Percentiles rank a stretch among this genome's conserved stretches.
Evolutionary conservation across 106 monocot species (phyloP).

Genomic region (Platanthera guangdongensis): DNA sequence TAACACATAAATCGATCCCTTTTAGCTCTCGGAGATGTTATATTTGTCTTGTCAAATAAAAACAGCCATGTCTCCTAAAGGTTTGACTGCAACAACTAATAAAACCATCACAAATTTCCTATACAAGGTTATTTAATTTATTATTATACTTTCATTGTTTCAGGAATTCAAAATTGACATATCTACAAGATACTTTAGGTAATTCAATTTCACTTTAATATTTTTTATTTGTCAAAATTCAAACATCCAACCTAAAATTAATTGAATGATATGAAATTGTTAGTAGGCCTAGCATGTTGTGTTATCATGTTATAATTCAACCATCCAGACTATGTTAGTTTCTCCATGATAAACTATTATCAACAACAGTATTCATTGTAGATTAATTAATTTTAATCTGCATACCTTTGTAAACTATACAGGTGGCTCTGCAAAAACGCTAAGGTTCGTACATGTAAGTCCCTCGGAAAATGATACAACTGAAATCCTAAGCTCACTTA

Average conservation of each 20-base stretch:
- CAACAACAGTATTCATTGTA: not conserved
- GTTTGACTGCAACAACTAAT: constrained; percentile 21
- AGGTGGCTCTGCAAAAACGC: constrained; percentile 79
- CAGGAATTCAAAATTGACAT: constrained; percentile 87
- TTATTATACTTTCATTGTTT: constrained; percentile 3
- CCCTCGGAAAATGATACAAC: constrained; percentile 65
- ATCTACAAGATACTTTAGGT: constrained; percentile 87
- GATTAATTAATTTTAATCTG: not conserved
- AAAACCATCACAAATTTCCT: not conserved
- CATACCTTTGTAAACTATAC: constrained; percentile 3
- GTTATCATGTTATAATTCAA: too few relatives aligned
- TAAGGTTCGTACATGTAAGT: constrained; percentile 93
- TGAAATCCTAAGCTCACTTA: constrained; percentile 79
- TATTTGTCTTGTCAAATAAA: constrained; percentile 69
- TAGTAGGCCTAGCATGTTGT: too few relatives aligned
- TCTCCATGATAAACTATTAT: not conserved
- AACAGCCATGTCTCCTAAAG: constrained; percentile 53
- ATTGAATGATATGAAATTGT: too few relatives aligned
- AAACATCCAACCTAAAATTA: not conserved
- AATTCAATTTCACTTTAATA: not conserved
- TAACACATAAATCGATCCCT: constrained; percentile 69
- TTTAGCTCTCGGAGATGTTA: constrained; percentile 75
- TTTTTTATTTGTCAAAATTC: not conserved
- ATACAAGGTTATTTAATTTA: not conserved
- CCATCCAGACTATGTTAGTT: not conserved